phyloP scores from a whole-genome alignment of 805 yeast species.

The Starmera amethionina region DNA sequence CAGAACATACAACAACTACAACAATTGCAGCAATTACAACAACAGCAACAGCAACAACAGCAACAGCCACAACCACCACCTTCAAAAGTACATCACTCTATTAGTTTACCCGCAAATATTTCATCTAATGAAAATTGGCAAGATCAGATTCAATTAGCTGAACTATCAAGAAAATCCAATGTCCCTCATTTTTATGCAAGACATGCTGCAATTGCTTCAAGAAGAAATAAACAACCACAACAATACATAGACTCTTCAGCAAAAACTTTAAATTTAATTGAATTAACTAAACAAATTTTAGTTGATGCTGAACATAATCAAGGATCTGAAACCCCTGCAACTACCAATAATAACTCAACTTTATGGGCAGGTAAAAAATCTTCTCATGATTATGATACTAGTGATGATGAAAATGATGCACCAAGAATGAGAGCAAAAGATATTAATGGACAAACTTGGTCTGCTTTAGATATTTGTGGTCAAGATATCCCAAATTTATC shows the following conservation, averaged over 20 bases:
- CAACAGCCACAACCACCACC: constrained; percentile 6
- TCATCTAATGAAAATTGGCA: constrained; percentile 52
- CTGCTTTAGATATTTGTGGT: constrained; percentile 85
- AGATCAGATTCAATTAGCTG: constrained; percentile 68
- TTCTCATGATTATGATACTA: constrained; percentile 27
- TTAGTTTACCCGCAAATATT: constrained; percentile 24
- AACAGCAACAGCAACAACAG: constrained; percentile 17
- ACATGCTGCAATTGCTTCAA: constrained; percentile 62
- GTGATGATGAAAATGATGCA: constrained; percentile 32
- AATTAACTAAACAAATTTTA: constrained; percentile 28
- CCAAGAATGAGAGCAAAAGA: constrained; percentile 45
- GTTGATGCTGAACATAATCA: constrained; percentile 16
- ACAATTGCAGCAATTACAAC: constrained; percentile 24
- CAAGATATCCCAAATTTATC: constrained; percentile 68
- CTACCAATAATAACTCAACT: constrained; percentile 10
- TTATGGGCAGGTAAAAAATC: constrained; percentile 30
- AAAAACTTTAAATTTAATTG: constrained; percentile 24
- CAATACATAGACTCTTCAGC: constrained; percentile 12
- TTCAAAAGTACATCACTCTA: constrained; percentile 13
- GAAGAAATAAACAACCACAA: constrained; percentile 20
- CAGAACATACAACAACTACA: constrained; percentile 15
- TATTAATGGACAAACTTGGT: constrained; percentile 78
- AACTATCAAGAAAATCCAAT: constrained; percentile 56
- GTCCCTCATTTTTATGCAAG: constrained; percentile 78
- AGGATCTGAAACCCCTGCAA: constrained; percentile 10